Evolutionary conservation across 2,329 filamentous ascomycete species (phyloP), one percentile per base, ranked within the genome.

Genomic region (Arthrinium phaeospermum): DNA sequence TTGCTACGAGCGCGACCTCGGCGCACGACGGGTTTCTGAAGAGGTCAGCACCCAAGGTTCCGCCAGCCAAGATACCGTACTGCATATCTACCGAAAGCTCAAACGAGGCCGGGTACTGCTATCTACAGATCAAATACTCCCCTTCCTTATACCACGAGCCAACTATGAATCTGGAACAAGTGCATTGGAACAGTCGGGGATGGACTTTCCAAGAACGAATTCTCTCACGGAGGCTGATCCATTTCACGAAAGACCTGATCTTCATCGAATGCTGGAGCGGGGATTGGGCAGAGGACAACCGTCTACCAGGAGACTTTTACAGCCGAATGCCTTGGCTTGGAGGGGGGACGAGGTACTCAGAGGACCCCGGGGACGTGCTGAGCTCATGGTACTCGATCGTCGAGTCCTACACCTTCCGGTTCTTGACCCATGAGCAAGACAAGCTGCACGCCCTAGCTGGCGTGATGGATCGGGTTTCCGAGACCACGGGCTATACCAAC

Each of bases 211-310:
- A 68, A 1, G 67, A 68, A 16, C 12, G 67, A 41, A 47, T 47
- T 5, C 44, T 68, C 0, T 46, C 67, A 44, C 44, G 67, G 12
- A n/a, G 67, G 44, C 16, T 68, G 4, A 22, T 68, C 3, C 67
- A 68, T n/a, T 68, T 68, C 7, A 68, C 57, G 2, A 64, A 64
- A 14, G 4, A 14, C 10, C 16, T 64, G 19, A 14, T 64, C 2
- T 64, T 64, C 19, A 64, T 64, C 22, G 57, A 64, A 64, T 64
- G 57, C 19, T 64, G 57, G 57, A 41, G 57, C 22, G 19, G 57
- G 0, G 19, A 64, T 3, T 64, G 57, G 57, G 14, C 57, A 6
- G 57, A 64, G 12, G 57, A 64, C 19, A 41, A 64, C 3, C 19
- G 57, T 0, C 7, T 24, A 1, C 19, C 57, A 2, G 34, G 30